Evolutionary conservation across 2,329 filamentous ascomycete genomes (phyloP).

Genomic region (Didymellaceae sp.): DNA sequence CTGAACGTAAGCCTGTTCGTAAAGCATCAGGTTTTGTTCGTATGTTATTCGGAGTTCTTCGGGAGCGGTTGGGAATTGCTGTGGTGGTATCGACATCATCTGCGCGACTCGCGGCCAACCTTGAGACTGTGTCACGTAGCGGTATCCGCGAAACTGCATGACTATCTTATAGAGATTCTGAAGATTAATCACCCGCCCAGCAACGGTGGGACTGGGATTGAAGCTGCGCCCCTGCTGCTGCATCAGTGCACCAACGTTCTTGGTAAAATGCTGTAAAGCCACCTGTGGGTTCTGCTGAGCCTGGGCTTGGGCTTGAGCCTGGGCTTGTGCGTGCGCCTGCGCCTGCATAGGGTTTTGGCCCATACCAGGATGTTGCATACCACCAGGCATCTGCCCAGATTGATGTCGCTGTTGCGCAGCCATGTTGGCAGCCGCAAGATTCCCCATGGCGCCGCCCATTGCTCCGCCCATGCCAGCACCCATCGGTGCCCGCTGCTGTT

Average conservation of each 20-base stretch:
- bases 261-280: conserved; percentile 59
- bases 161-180: conserved; percentile 80
- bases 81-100: conserved; percentile 51
- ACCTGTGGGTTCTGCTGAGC: conserved; percentile 29
- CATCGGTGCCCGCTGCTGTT: conserved; percentile 35
- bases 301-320: conserved; percentile 25
- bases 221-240: conserved; percentile 73
- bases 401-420: conserved; percentile 48
- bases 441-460: conserved; percentile 42
- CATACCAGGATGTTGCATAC: conserved; percentile 45
- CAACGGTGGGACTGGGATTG: conserved; percentile 75
- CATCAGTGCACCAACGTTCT: conserved; percentile 80
- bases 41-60: conserved; percentile 75
- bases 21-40: conserved; percentile 75
- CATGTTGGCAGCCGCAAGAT: conserved; percentile 47
- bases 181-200: conserved; percentile 75
- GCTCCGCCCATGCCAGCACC: conserved; percentile 56
- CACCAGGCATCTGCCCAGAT: conserved; percentile 48
- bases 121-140: conserved; percentile 71
- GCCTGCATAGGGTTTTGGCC: conserved; percentile 39
- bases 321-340: conserved; percentile 29
- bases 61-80: conserved; percentile 65
- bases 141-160: conserved; percentile 78
- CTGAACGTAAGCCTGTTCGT: conserved; percentile 72
- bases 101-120: conserved; percentile 76